Conservation (phyloP, 2,329 filamentous ascomycete species). For the Epichloe uncinata region DNA sequence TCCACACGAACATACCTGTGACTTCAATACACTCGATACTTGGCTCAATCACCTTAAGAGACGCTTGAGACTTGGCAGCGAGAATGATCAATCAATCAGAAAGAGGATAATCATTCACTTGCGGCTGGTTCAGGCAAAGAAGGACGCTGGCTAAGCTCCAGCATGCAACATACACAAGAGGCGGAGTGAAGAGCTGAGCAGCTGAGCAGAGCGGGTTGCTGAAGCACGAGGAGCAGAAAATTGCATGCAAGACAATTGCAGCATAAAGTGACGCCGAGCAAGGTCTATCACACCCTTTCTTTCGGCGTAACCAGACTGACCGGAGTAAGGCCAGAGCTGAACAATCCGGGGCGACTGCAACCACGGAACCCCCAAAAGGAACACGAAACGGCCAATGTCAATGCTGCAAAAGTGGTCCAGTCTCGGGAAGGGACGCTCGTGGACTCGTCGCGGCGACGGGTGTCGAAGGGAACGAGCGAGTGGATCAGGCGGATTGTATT, state of each 20-base stretch:
- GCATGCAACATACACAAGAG: background rate
- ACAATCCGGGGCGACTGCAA: constrained; percentile 10
- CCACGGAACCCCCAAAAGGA: background rate
- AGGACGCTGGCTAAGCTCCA: background rate
- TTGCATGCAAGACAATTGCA: background rate
- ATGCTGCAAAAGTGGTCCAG: constrained; percentile 10
- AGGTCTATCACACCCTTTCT: background rate
- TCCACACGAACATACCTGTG: constrained; percentile 15
- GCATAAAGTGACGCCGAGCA: constrained; percentile 1
- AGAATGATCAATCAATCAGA: background rate
- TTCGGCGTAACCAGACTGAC: background rate
- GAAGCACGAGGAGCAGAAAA: background rate
- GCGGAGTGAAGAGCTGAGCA: background rate
- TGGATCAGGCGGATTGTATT: constrained; percentile 16
- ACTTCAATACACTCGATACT: constrained; percentile 1
- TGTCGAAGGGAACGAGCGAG: constrained; percentile 17
- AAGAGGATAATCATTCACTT: background rate
- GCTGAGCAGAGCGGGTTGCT: background rate
- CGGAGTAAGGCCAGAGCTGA: constrained; percentile 2
- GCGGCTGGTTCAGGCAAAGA: background rate
- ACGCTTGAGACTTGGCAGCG: background rate
- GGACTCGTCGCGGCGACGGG: constrained; percentile 10
- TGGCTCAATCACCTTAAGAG: background rate
- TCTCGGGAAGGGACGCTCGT: constrained; percentile 24
- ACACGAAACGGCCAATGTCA: constrained; percentile 8